Base-by-base conservation (phyloP, 441 rosid genomes). In the Bocquillonia castaneifolia region DNA sequence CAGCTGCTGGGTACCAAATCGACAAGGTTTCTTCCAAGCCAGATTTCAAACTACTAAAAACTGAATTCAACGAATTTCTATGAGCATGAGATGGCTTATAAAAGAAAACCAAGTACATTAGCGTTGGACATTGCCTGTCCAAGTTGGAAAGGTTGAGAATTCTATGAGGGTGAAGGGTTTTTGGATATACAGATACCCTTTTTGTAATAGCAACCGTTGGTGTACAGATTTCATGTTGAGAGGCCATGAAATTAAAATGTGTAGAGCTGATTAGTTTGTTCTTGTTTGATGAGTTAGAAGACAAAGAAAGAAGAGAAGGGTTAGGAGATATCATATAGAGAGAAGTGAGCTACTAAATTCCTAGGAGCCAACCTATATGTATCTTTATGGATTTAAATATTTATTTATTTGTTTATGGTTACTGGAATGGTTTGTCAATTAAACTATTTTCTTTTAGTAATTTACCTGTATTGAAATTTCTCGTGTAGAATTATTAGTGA, bases 81-180 rank as follows among this genome's bases (percentile, higher is more conserved):
- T 32, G 20, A 67, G 15, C 52, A 51, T 9, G 65, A 72, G 79
- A 51, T 15, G 79, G 74, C 48, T 78, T 81, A 82, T 85, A 85
- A 73, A 87, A 84, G 79, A 89, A 85, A 56, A 87, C 88, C 53
- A 82, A 63, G 77, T 83, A 82, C 92, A 85, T 80, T 56, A 84
- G 86, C 55, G 63, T 32, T 10, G 96, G 88, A 75, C 91, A 87
- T 66, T 89, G 90, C 73, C 88, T 76, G 80, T 89, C 95, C 74
- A 86, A 80, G 72, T 81, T 82, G 39, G 94, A 86, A 23, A 85
- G 83, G 42, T 40, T 76, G 50, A 88, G 80, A 56, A 76, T 56
- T 74, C 70, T 76, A 37, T 22, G 45, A 47, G 67, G 66, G 26
- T 59, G 20, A 9, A 34, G n/a, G 58, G 31, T 34, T 59, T 68